Conservation (phyloP, 2,329 filamentous ascomycete species). For the Cladophialophora psammophila region DNA sequence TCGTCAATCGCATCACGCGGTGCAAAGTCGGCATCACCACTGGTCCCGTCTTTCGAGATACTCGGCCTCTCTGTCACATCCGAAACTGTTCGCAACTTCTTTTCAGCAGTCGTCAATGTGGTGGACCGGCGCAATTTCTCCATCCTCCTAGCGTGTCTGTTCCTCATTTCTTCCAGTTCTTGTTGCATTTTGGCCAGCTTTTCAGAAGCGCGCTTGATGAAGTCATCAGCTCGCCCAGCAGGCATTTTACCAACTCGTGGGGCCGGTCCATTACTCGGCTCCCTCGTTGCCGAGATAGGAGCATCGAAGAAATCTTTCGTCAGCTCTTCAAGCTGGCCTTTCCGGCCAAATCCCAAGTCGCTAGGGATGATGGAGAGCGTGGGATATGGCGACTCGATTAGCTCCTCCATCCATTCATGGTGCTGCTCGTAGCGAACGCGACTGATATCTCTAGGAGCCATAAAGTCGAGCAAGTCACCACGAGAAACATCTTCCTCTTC, state of each 20-base stretch:
- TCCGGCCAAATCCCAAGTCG: slow-evolving; percentile 83
- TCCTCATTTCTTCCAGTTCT: slow-evolving; percentile 86
- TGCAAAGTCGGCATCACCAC: slow-evolving; percentile 24
- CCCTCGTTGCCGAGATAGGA: slow-evolving; percentile 48
- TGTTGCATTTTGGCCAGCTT: slow-evolving; percentile 75
- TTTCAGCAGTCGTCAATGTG: slow-evolving; percentile 75
- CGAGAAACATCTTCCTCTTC: slow-evolving; percentile 89
- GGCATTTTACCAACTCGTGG: slow-evolving; percentile 68
- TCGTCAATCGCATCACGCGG: slow-evolving; percentile 64
- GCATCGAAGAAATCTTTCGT: slow-evolving; percentile 86
- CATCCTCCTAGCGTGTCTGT: slow-evolving; percentile 77
- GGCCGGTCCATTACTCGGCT: slow-evolving; percentile 43
- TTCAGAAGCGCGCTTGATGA: slow-evolving; percentile 77
- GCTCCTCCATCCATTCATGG: slow-evolving; percentile 99
- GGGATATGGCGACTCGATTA: slow-evolving; percentile 87
- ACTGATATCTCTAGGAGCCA: slow-evolving; percentile 90
- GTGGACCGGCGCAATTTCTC: slow-evolving; percentile 75
- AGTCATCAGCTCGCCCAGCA: slow-evolving; percentile 79
- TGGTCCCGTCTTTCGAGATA: slow-evolving; percentile 19
- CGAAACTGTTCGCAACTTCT: slow-evolving; percentile 72
- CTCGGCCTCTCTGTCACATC: slow-evolving; percentile 48
- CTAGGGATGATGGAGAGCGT: slow-evolving; percentile 85
- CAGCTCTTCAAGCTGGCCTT: slow-evolving; percentile 79
- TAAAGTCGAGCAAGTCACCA: slow-evolving; percentile 87
- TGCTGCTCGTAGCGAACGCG: slow-evolving; percentile 88